phyloP scores from a whole-genome alignment of 202 grass and related monocot genomes.

The Hordeum pubiflorum region DNA sequence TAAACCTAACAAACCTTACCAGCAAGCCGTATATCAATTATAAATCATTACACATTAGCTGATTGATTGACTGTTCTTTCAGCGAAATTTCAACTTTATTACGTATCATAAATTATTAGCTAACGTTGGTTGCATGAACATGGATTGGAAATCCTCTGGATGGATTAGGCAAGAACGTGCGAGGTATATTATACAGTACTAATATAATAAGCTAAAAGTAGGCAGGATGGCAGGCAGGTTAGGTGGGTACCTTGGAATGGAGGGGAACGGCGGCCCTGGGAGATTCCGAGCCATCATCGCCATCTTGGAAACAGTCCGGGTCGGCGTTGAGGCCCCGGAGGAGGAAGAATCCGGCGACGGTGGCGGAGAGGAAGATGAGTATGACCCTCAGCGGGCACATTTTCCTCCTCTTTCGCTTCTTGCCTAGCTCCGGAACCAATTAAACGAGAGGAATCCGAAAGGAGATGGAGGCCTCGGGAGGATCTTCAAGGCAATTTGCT shows the following conservation, averaged over 20 bases:
- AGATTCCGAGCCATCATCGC: constrained; percentile 28
- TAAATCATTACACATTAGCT: neutral
- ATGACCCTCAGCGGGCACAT: constrained; percentile 92
- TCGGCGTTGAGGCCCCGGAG: constrained; percentile 58
- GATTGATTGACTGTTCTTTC: neutral
- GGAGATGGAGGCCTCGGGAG: neutral
- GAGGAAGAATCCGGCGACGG: constrained; percentile 88
- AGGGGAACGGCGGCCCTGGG: constrained; percentile 39
- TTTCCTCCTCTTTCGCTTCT: neutral
- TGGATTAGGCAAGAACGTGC: neutral
- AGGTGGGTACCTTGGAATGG: constrained; percentile 55
- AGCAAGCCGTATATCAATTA: neutral
- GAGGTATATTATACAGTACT: neutral
- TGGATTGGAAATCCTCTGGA: neutral
- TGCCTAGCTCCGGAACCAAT: neutral
- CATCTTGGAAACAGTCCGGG: constrained; percentile 32
- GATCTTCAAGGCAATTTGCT: neutral
- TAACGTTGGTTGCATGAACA: neutral
- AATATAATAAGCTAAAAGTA: constrained; percentile 3
- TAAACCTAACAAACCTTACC: neutral
- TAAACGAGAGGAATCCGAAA: neutral
- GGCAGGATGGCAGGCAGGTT: neutral
- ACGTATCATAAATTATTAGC: neutral
- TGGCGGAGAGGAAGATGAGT: constrained; percentile 89
- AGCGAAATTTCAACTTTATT: neutral